phyloP scores from a whole-genome alignment of 306 rosid genomes.

The Ammopiptanthus mongolicus region DNA sequence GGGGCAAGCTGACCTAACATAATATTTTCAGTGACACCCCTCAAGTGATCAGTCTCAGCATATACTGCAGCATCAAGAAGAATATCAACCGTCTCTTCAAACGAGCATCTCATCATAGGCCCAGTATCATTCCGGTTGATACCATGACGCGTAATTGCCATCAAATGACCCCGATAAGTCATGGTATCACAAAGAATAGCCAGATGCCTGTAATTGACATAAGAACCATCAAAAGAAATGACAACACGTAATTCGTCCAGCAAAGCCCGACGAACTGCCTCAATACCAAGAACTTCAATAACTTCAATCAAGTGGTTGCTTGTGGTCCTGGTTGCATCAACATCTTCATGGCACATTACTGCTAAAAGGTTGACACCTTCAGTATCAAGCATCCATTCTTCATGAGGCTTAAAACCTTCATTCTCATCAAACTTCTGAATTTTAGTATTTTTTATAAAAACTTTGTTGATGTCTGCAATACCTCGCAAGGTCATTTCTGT shows the following conservation, averaged over 20 bases:
- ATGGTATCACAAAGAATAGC: constrained; percentile 98
- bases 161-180: constrained; percentile 98
- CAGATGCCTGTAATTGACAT: constrained; percentile 89
- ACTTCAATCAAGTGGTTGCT: constrained; percentile 98
- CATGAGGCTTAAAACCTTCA: constrained; percentile 86
- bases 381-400: constrained; percentile 98
- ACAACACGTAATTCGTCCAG: constrained; percentile 92
- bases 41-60: constrained; percentile 80
- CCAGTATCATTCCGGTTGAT: constrained; percentile 95
- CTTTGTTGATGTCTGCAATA: constrained; percentile 89
- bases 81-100: constrained; percentile 98
- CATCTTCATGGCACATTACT: constrained; percentile 89
- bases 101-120: constrained; percentile 99
- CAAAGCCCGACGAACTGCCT: constrained; percentile 88
- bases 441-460: constrained; percentile 80
- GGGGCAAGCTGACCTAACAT: constrained; percentile 99
- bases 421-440: constrained; percentile 72
- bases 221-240: constrained; percentile 96
- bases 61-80: constrained; percentile 94
- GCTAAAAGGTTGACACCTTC: constrained; percentile 98
- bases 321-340: constrained; percentile 84
- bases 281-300: constrained; percentile 97
- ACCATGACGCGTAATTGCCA: constrained; percentile 99
- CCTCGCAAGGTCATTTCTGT: constrained; percentile 98
- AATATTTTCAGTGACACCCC: constrained; percentile 96